Percentiles rank a stretch among this genome's conserved stretches.
Conservation (phyloP, 2,329 filamentous ascomycete species). For the Ramichloridium luteum region DNA sequence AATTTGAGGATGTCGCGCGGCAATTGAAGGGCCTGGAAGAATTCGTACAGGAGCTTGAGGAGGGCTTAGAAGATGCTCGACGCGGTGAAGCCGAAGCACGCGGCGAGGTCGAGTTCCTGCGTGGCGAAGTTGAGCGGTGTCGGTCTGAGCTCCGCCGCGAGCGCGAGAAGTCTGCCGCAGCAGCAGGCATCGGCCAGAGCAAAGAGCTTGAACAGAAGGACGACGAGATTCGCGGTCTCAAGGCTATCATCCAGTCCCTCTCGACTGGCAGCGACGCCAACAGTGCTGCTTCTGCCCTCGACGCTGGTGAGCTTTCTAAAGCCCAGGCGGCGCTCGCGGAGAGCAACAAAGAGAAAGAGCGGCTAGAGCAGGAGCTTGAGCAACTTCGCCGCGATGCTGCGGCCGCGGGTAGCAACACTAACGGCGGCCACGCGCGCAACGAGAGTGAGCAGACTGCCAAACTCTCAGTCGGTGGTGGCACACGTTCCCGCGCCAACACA, state of each 20-base stretch:
- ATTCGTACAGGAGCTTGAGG: conserved; percentile 89
- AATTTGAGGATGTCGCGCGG: conserved; percentile 79
- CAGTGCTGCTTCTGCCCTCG: conserved; percentile 10
- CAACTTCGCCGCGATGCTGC: conserved; percentile 31
- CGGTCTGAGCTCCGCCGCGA: conserved; percentile 79
- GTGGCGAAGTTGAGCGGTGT: conserved; percentile 87
- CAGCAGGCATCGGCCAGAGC: conserved; percentile 26
- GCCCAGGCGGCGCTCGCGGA: conserved; percentile 52
- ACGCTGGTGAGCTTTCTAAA: conserved; percentile 40
- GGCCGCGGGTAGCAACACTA: no score
- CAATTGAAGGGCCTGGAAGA: conserved; percentile 95
- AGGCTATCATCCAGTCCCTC: conserved; percentile 93
- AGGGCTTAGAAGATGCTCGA: conserved; percentile 87
- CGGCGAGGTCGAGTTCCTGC: conserved; percentile 87
- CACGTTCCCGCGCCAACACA: conserved; percentile 36
- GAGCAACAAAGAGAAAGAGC: conserved; percentile 67
- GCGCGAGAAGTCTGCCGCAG: conserved; percentile 63
- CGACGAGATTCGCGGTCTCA: conserved; percentile 91
- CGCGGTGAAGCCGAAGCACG: conserved; percentile 90
- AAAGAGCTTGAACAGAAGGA: conserved; percentile 88
- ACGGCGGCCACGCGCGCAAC: conserved; percentile 31
- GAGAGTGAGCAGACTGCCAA: conserved; percentile 21
- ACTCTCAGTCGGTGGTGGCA: conserved; percentile 8
- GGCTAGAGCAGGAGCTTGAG: conserved; percentile 81
- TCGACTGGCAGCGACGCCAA: conserved; percentile 50